Percentiles rank a stretch among this genome's conserved stretches.
These are phyloP conservation scores for Kockiozyma suomiensis DNA, from an alignment of 805 yeast genomes.

Conservation along the genomic window DNA sequence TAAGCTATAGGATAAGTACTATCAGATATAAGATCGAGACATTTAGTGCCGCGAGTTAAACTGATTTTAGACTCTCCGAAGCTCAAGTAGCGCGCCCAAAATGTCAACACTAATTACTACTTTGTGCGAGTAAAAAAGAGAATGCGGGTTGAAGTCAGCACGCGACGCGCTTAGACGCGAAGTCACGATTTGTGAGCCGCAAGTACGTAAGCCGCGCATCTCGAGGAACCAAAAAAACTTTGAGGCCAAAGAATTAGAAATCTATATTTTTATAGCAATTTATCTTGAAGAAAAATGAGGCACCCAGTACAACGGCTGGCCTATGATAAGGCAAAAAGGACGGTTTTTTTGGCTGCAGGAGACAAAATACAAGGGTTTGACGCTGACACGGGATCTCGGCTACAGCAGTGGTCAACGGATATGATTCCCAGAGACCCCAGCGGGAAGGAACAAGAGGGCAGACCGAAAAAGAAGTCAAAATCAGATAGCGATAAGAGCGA, in stretches of 20 bases:
- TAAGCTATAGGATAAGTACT: too few relatives aligned
- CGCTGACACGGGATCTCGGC: conserved; percentile 14
- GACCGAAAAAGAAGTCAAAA: conserved; percentile 28
- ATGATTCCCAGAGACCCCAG: background rate
- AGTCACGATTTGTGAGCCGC: conserved; percentile 19
- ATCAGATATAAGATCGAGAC: too few relatives aligned
- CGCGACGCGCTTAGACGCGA: conserved; percentile 11
- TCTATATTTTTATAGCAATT: background rate
- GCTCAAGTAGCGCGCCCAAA: background rate
- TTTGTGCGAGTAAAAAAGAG: background rate
- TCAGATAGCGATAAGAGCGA: conserved; percentile 36
- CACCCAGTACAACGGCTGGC: conserved; percentile 32
- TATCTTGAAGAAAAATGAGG: conserved; percentile 16
- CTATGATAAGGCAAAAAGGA: background rate
- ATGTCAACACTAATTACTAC: background rate
- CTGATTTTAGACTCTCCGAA: too few relatives aligned
- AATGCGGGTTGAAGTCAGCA: background rate
- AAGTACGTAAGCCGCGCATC: background rate
- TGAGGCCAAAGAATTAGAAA: background rate
- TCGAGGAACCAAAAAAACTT: too few relatives aligned
- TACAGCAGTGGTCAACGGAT: conserved; percentile 7
- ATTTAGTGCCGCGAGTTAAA: too few relatives aligned
- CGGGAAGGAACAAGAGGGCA: conserved; percentile 5
- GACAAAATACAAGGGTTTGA: conserved; percentile 23
- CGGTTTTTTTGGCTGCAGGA: conserved; percentile 15